phyloP scores from a whole-genome alignment of 2,329 filamentous ascomycete species.

The Sarocladium kiliense region DNA sequence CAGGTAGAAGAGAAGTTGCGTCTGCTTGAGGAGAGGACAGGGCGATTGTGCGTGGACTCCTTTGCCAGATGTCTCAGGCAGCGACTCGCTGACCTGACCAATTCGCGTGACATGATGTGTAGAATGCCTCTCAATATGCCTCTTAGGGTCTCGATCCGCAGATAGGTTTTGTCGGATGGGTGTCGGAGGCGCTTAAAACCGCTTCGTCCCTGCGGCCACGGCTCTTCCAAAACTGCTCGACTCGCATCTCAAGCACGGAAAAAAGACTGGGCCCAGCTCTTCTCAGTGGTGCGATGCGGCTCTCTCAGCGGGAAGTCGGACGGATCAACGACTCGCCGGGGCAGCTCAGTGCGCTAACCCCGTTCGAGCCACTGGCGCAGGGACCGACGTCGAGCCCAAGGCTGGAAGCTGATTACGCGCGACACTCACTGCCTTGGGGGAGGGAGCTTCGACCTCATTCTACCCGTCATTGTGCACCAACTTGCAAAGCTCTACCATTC shows the following conservation, averaged over 20 bases:
- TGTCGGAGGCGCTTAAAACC: neutral
- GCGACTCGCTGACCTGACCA: constrained; percentile 13
- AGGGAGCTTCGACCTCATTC: constrained; percentile 6
- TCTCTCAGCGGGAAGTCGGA: neutral
- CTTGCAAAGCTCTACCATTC: neutral
- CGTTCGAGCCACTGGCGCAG: neutral
- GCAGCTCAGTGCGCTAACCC: neutral
- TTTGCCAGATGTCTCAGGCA: constrained; percentile 21
- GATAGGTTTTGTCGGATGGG: neutral
- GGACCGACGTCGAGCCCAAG: neutral
- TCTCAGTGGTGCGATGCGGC: neutral
- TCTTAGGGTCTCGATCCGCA: neutral
- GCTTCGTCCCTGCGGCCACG: neutral
- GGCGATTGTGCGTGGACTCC: constrained; percentile 10
- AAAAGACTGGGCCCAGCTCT: neutral
- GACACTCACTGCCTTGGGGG: constrained; percentile 18
- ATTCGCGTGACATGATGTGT: constrained; percentile 16
- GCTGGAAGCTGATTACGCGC: constrained; percentile 16
- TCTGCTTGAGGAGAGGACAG: constrained; percentile 12
- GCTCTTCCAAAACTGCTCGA: neutral
- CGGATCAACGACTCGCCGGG: constrained; percentile 7
- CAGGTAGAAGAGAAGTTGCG: constrained; percentile 23
- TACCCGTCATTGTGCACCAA: neutral
- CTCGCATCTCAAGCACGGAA: neutral
- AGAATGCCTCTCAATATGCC: constrained; percentile 9